Evolutionary conservation across 306 rosid genomes (phyloP).

Genomic region (Lathyrus tuberosus): DNA sequence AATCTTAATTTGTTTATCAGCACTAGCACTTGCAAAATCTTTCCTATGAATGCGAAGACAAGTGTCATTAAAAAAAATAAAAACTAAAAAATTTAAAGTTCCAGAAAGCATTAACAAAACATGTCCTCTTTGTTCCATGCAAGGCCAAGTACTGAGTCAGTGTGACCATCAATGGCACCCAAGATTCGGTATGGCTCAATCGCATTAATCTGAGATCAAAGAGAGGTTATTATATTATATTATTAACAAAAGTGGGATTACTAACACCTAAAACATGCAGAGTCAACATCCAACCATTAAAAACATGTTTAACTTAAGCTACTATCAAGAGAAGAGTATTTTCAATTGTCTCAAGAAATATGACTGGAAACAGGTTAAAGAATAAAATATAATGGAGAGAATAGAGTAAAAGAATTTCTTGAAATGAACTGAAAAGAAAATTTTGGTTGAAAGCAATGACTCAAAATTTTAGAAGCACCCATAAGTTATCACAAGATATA

Average conservation of each 20-base stretch:
- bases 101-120: neutral
- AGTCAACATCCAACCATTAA: conserved; percentile 36
- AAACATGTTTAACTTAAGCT: conserved; percentile 33
- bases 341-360: conserved; percentile 29
- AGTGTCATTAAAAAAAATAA: too few relatives aligned
- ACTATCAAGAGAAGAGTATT: conserved; percentile 32
- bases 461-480: conserved; percentile 18
- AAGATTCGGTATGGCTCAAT: too few relatives aligned
- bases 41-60: too few relatives aligned
- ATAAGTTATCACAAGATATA: conserved; percentile 29
- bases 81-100: too few relatives aligned
- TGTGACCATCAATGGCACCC: neutral
- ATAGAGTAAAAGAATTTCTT: too few relatives aligned
- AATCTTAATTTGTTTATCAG: too few relatives aligned
- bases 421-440: conserved; percentile 21
- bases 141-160: neutral
- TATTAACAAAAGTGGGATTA: conserved; percentile 80
- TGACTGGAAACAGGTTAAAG: conserved; percentile 7
- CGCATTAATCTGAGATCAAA: too few relatives aligned
- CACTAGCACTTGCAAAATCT: too few relatives aligned
- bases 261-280: conserved; percentile 81
- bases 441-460: conserved; percentile 15
- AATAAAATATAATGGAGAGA: too few relatives aligned
- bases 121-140: neutral
- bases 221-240: too few relatives aligned